Evolutionary conservation across 352 stramenopile genomes (phyloP), one percentile per base, ranked within the genome.

Genomic region (Phytophthora pseudosyringae): DNA sequence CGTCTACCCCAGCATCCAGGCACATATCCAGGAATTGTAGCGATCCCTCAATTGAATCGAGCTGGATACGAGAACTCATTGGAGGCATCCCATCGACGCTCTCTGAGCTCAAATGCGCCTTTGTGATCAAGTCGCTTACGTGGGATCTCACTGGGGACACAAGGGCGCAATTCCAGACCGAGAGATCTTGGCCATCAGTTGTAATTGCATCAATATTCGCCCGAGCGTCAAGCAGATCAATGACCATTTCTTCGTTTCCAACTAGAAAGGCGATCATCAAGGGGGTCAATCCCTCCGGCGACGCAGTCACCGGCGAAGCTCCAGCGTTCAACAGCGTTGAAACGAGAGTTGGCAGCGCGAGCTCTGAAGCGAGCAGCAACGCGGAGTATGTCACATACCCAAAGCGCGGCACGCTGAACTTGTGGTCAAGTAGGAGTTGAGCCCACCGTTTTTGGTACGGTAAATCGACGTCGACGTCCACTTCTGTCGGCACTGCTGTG

Each of bases 191-290:
- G 1, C 66, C 76, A 35, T 89, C 78, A 1, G 48, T 63, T 1
- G 82, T 91, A 21, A 91, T 86, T 5, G 80, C 76, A 46, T 93
- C 72, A 6, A 92, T 48, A 13, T 80, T 58, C 1, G 83, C 80
- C 11, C 64, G 59, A 11, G 64, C 61, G 1, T 59, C 18, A 7
- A 87, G 59, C 8, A 90, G 45, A 31, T 64, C 55, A 12, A 57
- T 49, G 0, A 72, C 47, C 15, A 86, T 64, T 48, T 64, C 60
- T 62, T 72, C 65, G 5, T 86, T 71, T 3, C 79, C 77, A 11
- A 73, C 73, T 15, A 90, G 52, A 4, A 92, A 71, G 3, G 82
- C 78, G 16, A 85, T 55, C 82, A 92, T 92, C 4, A 94, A 52
- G 5, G 79, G 73, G 0, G 77, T 90, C 5, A 75, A 68, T 4